These are phyloP conservation scores for Cadophora gregata DNA, from an alignment of 2,329 filamentous ascomycete species.

Conservation along the genomic window DNA sequence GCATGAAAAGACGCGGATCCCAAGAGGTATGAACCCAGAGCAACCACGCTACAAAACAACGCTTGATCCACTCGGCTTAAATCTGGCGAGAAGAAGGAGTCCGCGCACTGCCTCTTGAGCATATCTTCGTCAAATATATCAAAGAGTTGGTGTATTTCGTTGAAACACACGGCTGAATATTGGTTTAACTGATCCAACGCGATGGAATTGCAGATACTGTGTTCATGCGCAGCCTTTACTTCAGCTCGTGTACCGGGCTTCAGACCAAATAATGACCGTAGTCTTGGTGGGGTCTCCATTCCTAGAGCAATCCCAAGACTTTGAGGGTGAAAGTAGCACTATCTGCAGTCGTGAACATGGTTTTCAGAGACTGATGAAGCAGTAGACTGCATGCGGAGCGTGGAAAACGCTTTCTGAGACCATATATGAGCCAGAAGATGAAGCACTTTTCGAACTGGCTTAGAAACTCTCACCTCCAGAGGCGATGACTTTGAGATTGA, in stretches of 20 bases:
- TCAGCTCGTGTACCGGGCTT: constrained; percentile 45
- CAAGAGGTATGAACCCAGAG: not conserved
- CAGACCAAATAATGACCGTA: constrained; percentile 48
- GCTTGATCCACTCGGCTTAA: not conserved
- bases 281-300: constrained; percentile 43
- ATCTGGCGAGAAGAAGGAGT: not conserved
- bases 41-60: not conserved
- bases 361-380: constrained; percentile 26
- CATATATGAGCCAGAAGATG: constrained; percentile 36
- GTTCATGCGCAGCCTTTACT: constrained; percentile 31
- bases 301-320: constrained; percentile 44
- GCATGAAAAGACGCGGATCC: not conserved
- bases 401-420: constrained; percentile 21
- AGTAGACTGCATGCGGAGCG: not conserved
- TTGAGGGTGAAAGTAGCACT: constrained; percentile 45
- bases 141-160: not conserved
- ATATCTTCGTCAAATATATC: not conserved
- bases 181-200: not conserved
- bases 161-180: not conserved
- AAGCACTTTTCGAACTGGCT: not conserved
- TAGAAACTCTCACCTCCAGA: constrained; percentile 12
- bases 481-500: not conserved
- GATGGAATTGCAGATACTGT: constrained; percentile 32
- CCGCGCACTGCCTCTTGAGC: not conserved
- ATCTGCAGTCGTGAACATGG: constrained; percentile 38